phyloP scores from a whole-genome alignment of 2,329 filamentous ascomycete species.

The Fragosphaeria purpurea region DNA sequence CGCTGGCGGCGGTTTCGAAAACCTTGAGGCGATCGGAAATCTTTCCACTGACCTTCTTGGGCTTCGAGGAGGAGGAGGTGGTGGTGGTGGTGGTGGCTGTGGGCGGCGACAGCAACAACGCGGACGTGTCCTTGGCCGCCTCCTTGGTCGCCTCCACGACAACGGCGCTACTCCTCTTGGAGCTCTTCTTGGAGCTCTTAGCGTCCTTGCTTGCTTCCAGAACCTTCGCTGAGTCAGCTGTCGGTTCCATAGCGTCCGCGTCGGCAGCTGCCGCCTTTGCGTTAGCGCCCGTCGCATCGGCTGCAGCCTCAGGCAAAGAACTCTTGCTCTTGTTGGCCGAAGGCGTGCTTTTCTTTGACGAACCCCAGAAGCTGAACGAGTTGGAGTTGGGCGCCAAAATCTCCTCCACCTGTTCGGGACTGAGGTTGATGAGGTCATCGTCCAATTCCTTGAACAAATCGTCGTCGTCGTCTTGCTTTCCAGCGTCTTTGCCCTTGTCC shows the following conservation, averaged over 20 bases:
- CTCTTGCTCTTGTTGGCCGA: conserved; percentile 23
- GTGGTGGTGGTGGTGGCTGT: no score
- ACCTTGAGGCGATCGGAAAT: conserved; percentile 47
- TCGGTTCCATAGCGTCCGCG: conserved; percentile 7
- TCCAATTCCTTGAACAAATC: conserved; percentile 19
- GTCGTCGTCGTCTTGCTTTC: conserved; percentile 20
- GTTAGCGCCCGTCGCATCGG: background rate
- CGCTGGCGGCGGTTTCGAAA: conserved; percentile 33
- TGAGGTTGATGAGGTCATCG: conserved; percentile 25
- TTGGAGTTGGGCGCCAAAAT: conserved; percentile 29
- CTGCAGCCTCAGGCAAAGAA: conserved; percentile 17
- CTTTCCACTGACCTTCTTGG: conserved; percentile 41
- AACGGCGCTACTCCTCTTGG: conserved; percentile 27
- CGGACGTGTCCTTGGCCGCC: conserved; percentile 4
- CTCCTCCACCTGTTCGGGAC: conserved; percentile 33
- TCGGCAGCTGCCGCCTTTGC: conserved; percentile 5
- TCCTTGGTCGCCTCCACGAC: conserved; percentile 6
- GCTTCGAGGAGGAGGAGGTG: background rate
- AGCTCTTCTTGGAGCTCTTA: conserved; percentile 15
- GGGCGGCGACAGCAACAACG: background rate
- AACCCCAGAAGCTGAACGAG: conserved; percentile 50
- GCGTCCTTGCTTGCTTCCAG: conserved; percentile 7
- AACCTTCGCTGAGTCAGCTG: conserved; percentile 13
- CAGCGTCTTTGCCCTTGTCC: conserved; percentile 18
- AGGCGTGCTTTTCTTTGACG: conserved; percentile 30